A percentile compares a stretch with the other conserved stretches of the same genome.
These are phyloP conservation scores for Fusarium coffeatum DNA, from an alignment of 2,329 filamentous ascomycete genomes.

Conservation along the genomic window DNA sequence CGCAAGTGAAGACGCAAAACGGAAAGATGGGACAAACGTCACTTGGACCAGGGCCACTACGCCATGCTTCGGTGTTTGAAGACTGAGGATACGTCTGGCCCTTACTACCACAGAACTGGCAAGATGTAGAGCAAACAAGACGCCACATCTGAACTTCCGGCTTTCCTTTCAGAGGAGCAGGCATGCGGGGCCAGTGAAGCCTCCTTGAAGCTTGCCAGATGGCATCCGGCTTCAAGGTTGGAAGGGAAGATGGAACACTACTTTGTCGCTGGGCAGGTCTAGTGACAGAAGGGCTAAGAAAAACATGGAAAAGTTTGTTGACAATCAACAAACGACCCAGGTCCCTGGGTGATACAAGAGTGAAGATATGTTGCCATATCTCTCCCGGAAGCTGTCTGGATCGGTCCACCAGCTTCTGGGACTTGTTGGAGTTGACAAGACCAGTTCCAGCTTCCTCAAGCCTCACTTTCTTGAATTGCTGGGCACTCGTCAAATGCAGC, in stretches of 20 bases:
- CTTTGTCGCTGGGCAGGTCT: conserved; percentile 35
- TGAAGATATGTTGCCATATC: conserved; percentile 78
- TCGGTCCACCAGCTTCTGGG: conserved; percentile 28
- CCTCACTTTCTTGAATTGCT: conserved; percentile 41
- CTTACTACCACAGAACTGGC: conserved; percentile 73
- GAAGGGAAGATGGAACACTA: conserved; percentile 45
- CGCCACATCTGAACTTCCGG: conserved; percentile 83
- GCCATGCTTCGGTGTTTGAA: conserved; percentile 59
- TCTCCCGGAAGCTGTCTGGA: conserved; percentile 63
- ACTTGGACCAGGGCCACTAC: conserved; percentile 70
- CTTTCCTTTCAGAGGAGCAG: conserved; percentile 71
- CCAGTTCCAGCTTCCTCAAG: conserved; percentile 28
- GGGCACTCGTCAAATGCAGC: conserved; percentile 5
- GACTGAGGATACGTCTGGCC: conserved; percentile 30
- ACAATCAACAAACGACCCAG: conserved; percentile 74
- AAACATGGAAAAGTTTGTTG: conserved; percentile 73
- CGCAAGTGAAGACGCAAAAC: conserved; percentile 75
- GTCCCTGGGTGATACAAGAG: conserved; percentile 70
- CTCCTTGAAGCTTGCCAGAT: conserved; percentile 80
- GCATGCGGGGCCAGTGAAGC: conserved; percentile 73
- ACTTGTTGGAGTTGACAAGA: conserved; percentile 17
- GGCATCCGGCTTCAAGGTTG: conserved; percentile 65
- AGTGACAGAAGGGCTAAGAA: conserved; percentile 63
- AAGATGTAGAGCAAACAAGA: conserved; percentile 70
- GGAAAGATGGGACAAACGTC: conserved; percentile 76